Evolutionary conservation across 1,284 basidiomycete genomes (phyloP).

Genomic region (Malassezia caprae): DNA sequence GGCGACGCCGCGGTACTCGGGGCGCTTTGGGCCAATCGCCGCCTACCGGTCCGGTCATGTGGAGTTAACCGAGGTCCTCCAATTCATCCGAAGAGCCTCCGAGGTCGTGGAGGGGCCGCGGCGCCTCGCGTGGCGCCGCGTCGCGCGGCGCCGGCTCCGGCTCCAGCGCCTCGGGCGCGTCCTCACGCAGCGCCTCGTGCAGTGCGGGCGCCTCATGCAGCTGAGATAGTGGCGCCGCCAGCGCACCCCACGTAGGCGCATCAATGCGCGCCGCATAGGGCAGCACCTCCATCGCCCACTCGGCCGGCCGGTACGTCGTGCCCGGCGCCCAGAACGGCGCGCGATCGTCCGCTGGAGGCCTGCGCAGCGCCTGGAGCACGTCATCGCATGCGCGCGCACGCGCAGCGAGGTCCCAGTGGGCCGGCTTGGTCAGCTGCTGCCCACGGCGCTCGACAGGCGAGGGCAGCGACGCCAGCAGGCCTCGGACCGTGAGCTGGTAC

Average conservation of each 20-base stretch:
- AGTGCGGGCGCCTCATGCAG: neutral
- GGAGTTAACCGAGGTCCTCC: neutral
- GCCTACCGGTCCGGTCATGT: neutral
- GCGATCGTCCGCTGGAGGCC: neutral
- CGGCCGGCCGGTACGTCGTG: neutral
- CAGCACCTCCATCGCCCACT: constrained; percentile 4
- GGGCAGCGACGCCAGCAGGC: constrained; percentile 71
- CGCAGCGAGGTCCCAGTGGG: constrained; percentile 50
- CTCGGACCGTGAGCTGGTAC: constrained; percentile 68
- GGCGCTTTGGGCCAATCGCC: neutral
- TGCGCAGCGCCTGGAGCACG: neutral
- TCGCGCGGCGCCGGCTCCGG: neutral
- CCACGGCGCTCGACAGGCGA: constrained; percentile 63
- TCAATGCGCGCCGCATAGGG: constrained; percentile 4
- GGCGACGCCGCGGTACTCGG: neutral
- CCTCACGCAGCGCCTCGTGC: neutral
- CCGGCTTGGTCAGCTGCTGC: constrained; percentile 61
- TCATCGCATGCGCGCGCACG: neutral
- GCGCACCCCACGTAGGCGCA: neutral
- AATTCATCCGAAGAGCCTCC: neutral
- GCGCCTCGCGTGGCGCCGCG: neutral
- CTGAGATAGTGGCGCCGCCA: neutral
- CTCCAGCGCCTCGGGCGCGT: neutral
- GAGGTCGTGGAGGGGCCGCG: neutral
- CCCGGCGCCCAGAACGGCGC: neutral